Evolutionary conservation across 1,284 basidiomycete species (phyloP).

Genomic region (Tilletia caries): DNA sequence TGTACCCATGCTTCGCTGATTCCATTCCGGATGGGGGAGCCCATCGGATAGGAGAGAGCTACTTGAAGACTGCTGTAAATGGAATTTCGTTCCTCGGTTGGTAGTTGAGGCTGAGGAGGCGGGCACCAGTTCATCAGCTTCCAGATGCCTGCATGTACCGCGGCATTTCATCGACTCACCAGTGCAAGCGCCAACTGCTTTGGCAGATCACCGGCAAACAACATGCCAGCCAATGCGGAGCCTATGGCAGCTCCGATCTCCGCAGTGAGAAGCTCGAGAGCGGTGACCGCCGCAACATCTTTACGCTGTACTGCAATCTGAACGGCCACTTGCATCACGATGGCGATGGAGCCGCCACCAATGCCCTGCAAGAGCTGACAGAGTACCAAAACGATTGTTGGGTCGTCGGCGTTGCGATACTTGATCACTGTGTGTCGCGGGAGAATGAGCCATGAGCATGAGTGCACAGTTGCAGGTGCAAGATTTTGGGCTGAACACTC

Average conservation of each 20-base stretch:
- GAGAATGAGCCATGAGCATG: too few species aligned
- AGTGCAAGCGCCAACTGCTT: conserved; percentile 55
- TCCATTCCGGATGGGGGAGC: conserved; percentile 38
- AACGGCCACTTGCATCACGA: conserved; percentile 69
- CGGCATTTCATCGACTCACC: background rate
- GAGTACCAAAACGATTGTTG: conserved; percentile 55
- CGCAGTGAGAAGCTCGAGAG: conserved; percentile 72
- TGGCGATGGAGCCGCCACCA: conserved; percentile 73
- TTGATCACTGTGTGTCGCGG: conserved; percentile 28
- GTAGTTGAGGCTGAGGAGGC: conserved; percentile 32
- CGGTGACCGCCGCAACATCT: conserved; percentile 77
- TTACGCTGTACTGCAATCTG: conserved; percentile 72
- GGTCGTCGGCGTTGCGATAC: conserved; percentile 66
- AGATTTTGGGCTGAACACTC: background rate
- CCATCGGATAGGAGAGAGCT: conserved; percentile 51
- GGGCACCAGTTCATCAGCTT: too few species aligned
- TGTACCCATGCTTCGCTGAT: conserved; percentile 52
- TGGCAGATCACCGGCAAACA: conserved; percentile 64
- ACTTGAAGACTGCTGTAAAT: conserved; percentile 49
- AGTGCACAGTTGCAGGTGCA: too few species aligned
- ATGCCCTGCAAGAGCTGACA: conserved; percentile 69
- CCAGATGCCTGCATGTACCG: too few species aligned
- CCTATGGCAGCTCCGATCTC: conserved; percentile 74
- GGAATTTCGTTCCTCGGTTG: conserved; percentile 33
- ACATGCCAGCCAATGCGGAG: conserved; percentile 61